Base-by-base conservation (phyloP, 768 basidiomycete genomes). In the Lactarius pseudohatsudake region DNA sequence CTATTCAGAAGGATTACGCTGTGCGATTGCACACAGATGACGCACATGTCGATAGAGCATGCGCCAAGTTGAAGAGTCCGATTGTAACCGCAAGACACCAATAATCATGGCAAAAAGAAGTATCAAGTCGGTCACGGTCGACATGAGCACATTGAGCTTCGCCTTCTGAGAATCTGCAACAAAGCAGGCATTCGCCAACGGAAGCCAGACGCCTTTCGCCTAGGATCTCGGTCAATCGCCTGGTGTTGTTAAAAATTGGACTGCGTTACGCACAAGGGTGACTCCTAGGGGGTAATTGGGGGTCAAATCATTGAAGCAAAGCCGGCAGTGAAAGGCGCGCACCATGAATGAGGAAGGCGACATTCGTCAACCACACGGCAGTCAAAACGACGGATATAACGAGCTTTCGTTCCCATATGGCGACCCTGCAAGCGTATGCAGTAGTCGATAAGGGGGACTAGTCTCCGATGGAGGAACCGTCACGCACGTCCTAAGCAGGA, bases 311-410 rank as follows among this genome's bases (percentile, higher is more conserved):
- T 41, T 28, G 22, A 7, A 8, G 22, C 13, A 43, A 13, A n/a
- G 32, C 10, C 11, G 18, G 43, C 5, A 13, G 41, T 9, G 16
- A 30, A 26, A 43, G 6, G 16, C 22, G 15, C 63, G 54, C 56
- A 64, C 63, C 57, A 32, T 64, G 41, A 32, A 64, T 41, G 22
- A 57, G 43, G 28, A 64, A 57, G 4, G 28, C 63, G 40, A 64
- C 40, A 30, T 64, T 58, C 11, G 56, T 50, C 57, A 64, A 38
- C 63, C 63, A 64, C 11, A 64, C 43, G 16, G 40, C 43, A 34
- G 40, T 26, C 56, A 57, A 18, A 40, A 11, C 40, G 28, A 58
- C 9, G 20, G 45, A 13, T 1, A 64, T 28, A 8, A 41, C 1
- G 47, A 7, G 26, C 16, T 20, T 26, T 1, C 58, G 64, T 15